A percentile compares a stretch with the other conserved stretches of the same genome.
Conservation (phyloP, 306 rosid genomes). For the Lathyrus oleraceus region DNA sequence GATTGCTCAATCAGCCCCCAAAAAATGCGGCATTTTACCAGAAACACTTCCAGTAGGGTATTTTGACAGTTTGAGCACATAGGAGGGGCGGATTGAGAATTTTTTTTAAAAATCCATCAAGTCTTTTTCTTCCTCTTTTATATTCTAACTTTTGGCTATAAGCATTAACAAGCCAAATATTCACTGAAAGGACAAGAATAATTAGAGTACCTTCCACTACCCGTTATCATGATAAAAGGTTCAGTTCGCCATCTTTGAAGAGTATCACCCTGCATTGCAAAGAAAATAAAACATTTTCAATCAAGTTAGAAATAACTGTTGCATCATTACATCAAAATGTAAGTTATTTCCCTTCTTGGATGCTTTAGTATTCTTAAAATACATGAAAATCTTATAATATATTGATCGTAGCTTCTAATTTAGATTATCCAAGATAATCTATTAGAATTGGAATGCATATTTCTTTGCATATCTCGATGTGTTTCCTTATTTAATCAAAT, state of each 20-base stretch:
- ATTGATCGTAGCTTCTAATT: background rate
- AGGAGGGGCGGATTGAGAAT: too few species aligned
- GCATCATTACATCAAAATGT: constrained; percentile 3
- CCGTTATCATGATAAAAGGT: constrained; percentile 98
- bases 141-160: constrained; percentile 1
- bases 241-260: constrained; percentile 99
- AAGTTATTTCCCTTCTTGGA: background rate
- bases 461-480: background rate
- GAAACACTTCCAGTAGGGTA: too few species aligned
- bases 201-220: constrained; percentile 86
- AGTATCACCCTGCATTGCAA: constrained; percentile 73
- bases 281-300: constrained; percentile 19
- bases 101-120: background rate
- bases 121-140: background rate
- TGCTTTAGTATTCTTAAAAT: constrained; percentile 1
- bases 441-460: background rate
- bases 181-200: constrained; percentile 31
- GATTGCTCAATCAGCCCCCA: too few species aligned
- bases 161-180: constrained; percentile 21
- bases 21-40: too few species aligned
- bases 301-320: constrained; percentile 5
- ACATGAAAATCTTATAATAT: background rate
- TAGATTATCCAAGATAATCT: background rate
- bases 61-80: too few species aligned
- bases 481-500: background rate